These are phyloP conservation scores for Pseudogymnoascus sp. DNA, from an alignment of 2,329 filamentous ascomycete species.

Conservation along the genomic window DNA sequence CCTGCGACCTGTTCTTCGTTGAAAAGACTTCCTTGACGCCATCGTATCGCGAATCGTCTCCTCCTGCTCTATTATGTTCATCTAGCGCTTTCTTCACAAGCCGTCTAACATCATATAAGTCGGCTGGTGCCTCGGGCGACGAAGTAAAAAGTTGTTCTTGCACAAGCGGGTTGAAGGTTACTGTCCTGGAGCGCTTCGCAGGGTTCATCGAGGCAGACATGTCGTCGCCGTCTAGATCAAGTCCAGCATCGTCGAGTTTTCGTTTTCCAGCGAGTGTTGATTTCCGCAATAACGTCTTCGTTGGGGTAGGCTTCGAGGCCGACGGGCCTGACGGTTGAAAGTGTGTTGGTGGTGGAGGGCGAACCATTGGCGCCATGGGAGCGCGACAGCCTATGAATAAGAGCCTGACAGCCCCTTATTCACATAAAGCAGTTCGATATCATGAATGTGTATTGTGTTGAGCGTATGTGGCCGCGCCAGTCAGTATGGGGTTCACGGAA, in stretches of 20 bases:
- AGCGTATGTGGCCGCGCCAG: background rate
- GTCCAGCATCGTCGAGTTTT: background rate
- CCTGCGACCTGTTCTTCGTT: slow-evolving; percentile 13
- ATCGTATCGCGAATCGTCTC: slow-evolving; percentile 52
- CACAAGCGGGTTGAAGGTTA: slow-evolving; percentile 27
- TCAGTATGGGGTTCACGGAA: background rate
- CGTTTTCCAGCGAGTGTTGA: slow-evolving; percentile 8
- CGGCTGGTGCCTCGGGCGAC: background rate
- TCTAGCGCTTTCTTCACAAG: slow-evolving; percentile 4
- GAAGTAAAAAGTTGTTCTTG: slow-evolving; percentile 9
- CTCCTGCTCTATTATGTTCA: slow-evolving; percentile 19
- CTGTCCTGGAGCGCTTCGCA: slow-evolving; percentile 22
- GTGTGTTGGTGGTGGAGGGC: slow-evolving; percentile 1
- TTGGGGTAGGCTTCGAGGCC: background rate
- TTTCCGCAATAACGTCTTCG: slow-evolving; percentile 8
- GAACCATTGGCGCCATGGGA: slow-evolving; percentile 10
- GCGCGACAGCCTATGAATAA: slow-evolving; percentile 8
- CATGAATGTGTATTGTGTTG: background rate
- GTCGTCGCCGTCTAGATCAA: slow-evolving; percentile 16
- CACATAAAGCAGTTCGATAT: background rate
- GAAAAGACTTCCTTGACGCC: slow-evolving; percentile 50
- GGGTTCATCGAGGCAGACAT: slow-evolving; percentile 21
- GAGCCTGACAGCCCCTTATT: slow-evolving; percentile 2
- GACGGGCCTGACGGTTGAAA: slow-evolving; percentile 1
- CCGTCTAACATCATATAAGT: background rate